Evolutionary conservation across 306 rosid genomes (phyloP), one percentile per base, ranked within the genome.

Genomic region (Parietaria judaica): DNA sequence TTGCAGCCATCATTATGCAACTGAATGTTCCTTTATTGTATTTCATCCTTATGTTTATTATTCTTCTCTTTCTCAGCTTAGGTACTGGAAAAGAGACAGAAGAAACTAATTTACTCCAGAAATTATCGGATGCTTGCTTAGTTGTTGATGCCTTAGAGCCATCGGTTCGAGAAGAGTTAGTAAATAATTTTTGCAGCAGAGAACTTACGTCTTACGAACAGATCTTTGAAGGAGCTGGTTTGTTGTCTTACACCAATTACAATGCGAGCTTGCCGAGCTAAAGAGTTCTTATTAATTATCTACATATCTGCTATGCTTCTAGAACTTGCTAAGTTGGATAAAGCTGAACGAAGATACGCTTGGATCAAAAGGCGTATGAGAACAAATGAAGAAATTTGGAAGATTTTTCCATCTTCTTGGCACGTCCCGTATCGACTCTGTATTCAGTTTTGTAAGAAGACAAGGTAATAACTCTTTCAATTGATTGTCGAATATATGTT

Each of bases 151-250:
- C 99, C 56, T 78, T 92, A 66, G 99, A 92, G 83, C 90, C 99
- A 56, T 92, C 99, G 48, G 99, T 92, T 59, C 84, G 88, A 77
- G 99, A 92, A 81, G 99, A 92, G 76, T 74, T 92, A 78, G 99
- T 92, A 65, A 92, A 92, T 66, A 88, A 84, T 74, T 92, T 92
- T 72, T 92, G 97, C 77, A 86, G 79, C 73, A 76, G 97, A 75
- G 99, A 92, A 76, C 95, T 92, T 62, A 92, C 97, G 53, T 88
- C 99, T 3, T 88, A 92, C 57, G 97, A 92, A 71, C 99, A 92
- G 70, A 92, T 92, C 71, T 92, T 92, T 84, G 99, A 92, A 81
- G 99, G 97, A 86, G 90, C 99, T 58, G 99, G 99, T 92, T 49
- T 69, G 88, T 77, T 50, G 51, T 49, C 14, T 67, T 66, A 56